Evolutionary conservation across 495 filamentous ascomycete species (phyloP).

Genomic region (Jackrogersella minutella): DNA sequence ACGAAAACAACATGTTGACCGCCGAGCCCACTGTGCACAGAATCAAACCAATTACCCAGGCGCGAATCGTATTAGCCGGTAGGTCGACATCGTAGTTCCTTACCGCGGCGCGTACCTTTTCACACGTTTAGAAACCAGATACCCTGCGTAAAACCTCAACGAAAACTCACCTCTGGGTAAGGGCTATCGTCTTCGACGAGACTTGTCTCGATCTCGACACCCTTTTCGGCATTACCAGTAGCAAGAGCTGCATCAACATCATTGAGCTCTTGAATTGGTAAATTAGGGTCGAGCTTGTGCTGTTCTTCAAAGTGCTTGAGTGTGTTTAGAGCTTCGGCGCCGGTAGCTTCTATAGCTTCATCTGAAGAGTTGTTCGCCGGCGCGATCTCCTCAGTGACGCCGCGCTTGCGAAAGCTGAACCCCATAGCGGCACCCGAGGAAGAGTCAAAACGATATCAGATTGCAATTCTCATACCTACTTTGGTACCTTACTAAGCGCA

Average conservation of each 20-base stretch:
- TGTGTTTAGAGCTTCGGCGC: conserved; percentile 46
- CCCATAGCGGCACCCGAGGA: conserved; percentile 11
- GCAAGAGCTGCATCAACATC: conserved; percentile 68
- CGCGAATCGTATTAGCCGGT: conserved; percentile 72
- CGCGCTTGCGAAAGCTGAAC: conserved; percentile 44
- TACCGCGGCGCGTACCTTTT: conserved; percentile 66
- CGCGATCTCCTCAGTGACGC: conserved; percentile 34
- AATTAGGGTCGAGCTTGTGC: conserved; percentile 74
- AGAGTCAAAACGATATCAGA: conserved; percentile 8
- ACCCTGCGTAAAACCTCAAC: conserved; percentile 22
- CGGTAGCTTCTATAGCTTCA: conserved; percentile 27
- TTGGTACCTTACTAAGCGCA: neutral
- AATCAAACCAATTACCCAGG: conserved; percentile 74
- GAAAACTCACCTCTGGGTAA: conserved; percentile 67
- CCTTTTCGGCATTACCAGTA: conserved; percentile 60
- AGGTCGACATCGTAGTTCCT: conserved; percentile 73
- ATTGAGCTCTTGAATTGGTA: conserved; percentile 67
- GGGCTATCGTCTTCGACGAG: conserved; percentile 71
- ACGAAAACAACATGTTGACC: conserved; percentile 74
- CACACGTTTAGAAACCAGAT: conserved; percentile 38
- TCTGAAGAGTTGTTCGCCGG: conserved; percentile 34
- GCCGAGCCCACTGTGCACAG: conserved; percentile 68
- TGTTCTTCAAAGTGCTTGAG: conserved; percentile 62
- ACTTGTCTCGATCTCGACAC: conserved; percentile 63
- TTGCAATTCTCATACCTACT: conserved; percentile 3